A percentile compares a stretch with the other conserved stretches of the same genome.
Evolutionary conservation across 2,329 filamentous ascomycete genomes (phyloP).

Genomic region (Ophiosphaerella korrae): DNA sequence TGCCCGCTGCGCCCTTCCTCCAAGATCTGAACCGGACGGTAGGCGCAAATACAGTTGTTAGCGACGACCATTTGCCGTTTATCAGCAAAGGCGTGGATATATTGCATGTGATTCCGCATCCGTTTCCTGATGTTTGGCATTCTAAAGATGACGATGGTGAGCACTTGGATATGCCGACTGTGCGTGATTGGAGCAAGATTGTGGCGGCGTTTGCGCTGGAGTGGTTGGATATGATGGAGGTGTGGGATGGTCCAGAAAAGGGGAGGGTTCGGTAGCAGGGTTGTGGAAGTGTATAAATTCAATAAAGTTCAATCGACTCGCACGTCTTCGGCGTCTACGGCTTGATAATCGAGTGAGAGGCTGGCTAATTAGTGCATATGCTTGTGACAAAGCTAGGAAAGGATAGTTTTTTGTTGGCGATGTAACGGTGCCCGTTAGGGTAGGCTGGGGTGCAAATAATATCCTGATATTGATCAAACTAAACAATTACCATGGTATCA

Average conservation of each 20-base stretch:
- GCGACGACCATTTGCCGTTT: slow-evolving; percentile 93
- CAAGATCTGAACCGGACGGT: slow-evolving; percentile 47
- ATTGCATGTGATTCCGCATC: slow-evolving; percentile 83
- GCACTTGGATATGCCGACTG: slow-evolving; percentile 78
- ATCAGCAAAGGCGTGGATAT: slow-evolving; percentile 84
- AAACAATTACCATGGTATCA: slow-evolving; percentile 11
- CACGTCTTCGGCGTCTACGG: too few species aligned
- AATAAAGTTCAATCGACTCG: too few species aligned
- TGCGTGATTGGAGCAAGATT: slow-evolving; percentile 87
- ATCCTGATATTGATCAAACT: not conserved
- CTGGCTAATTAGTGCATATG: too few species aligned
- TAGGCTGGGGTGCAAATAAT: not conserved
- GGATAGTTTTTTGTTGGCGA: too few species aligned
- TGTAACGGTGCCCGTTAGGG: too few species aligned
- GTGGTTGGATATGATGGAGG: slow-evolving; percentile 82
- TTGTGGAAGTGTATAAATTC: too few species aligned
- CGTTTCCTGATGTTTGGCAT: slow-evolving; percentile 89
- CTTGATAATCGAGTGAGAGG: too few species aligned
- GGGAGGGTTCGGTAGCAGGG: not conserved
- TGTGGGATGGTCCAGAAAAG: slow-evolving; percentile 32
- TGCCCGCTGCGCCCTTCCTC: slow-evolving; percentile 59
- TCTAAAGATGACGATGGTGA: slow-evolving; percentile 79
- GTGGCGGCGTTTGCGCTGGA: slow-evolving; percentile 84
- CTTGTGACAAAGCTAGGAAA: too few species aligned
- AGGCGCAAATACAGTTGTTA: slow-evolving; percentile 55